These are phyloP conservation scores for Bocquillonia castaneifolia DNA, from an alignment of 441 rosid species.

Conservation along the genomic window DNA sequence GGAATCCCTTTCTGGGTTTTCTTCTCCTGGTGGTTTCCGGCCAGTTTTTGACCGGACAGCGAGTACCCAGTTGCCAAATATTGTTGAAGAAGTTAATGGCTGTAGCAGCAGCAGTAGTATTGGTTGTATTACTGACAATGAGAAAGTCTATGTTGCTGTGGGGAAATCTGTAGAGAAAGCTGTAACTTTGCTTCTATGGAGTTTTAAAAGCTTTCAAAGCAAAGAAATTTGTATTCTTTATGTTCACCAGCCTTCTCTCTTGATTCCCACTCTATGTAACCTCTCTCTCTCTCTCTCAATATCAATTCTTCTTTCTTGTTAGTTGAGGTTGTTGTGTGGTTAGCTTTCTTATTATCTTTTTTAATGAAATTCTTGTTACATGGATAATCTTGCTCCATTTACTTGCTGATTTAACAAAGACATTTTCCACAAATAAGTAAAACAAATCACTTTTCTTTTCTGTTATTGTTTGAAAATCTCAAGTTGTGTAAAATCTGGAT, in stretches of 20 bases:
- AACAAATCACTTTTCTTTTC: no score
- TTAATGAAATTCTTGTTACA: not conserved
- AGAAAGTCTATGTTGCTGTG: slow-evolving; percentile 52
- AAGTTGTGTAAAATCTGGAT: not conserved
- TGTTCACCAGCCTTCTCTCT: slow-evolving; percentile 53
- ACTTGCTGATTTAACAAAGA: not conserved
- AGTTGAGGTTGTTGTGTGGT: not conserved
- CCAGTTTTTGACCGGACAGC: slow-evolving; percentile 12
- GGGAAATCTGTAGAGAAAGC: slow-evolving; percentile 49
- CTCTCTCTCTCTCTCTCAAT: slow-evolving; percentile 9
- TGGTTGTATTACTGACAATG: no score
- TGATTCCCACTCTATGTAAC: slow-evolving; percentile 55
- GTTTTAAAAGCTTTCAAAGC: slow-evolving; percentile 31
- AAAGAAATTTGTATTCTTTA: slow-evolving; percentile 49
- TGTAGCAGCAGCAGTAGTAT: not conserved
- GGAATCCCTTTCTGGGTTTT: slow-evolving; percentile 22
- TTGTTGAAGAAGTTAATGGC: slow-evolving; percentile 27
- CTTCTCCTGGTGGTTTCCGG: slow-evolving; percentile 22
- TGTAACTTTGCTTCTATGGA: slow-evolving; percentile 46
- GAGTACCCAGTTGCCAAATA: slow-evolving; percentile 26
- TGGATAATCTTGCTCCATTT: not conserved
- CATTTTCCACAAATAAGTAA: no score
- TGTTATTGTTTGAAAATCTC: not conserved
- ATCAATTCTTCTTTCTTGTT: not conserved
- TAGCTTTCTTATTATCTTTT: not conserved